Base-by-base conservation (phyloP, 1,139 yeast species). In the Yamadazyma dushanensis region DNA sequence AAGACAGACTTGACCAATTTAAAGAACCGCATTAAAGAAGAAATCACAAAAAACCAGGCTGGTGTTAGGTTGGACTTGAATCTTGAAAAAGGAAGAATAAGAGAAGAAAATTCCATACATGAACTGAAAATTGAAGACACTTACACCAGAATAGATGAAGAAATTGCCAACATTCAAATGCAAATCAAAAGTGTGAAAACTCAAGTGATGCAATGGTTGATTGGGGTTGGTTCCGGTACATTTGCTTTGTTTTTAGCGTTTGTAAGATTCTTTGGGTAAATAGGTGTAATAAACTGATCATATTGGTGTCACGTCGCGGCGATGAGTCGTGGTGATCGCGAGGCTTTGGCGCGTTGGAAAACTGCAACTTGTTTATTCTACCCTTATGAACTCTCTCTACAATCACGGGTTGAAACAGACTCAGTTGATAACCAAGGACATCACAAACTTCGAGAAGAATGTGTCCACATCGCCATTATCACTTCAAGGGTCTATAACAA, bases 151-250 rank as follows among this genome's bases (percentile, higher is more conserved):
- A 90, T 92, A 41, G 97, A 92, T 56, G 96, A 92, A 59, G 98
- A 92, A 54, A 84, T 92, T 25, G 85, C 94, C 32, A 90, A 92
- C 56, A 87, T 92, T 78, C 90, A 86, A 59, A 86, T 90, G 73
- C 96, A 90, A 60, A 89, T 92, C 46, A 96, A 90, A 53, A 80
- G 87, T 29, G 96, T 92, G 24, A 90, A 92, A 63, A 87, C 96
- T 2, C 97, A 92, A 58, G 97, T 92, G 34, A 80, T 88, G 80
- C 98, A 92, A 61, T 92, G 97, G 97, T 74, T 92, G 47, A 88
- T 92, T 52, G 97, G 97, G 71, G 97, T 92, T 16, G 86, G 96
- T 53, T 89, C 97, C 1, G 98, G 97, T 84, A 86, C 97, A 2
- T 87, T 90, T 65, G 97, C 97, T 11, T 72, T 92, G 43, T 83